Evolutionary conservation across 345 rosid species (phyloP).

Genomic region (Eucalyptus marginata): DNA sequence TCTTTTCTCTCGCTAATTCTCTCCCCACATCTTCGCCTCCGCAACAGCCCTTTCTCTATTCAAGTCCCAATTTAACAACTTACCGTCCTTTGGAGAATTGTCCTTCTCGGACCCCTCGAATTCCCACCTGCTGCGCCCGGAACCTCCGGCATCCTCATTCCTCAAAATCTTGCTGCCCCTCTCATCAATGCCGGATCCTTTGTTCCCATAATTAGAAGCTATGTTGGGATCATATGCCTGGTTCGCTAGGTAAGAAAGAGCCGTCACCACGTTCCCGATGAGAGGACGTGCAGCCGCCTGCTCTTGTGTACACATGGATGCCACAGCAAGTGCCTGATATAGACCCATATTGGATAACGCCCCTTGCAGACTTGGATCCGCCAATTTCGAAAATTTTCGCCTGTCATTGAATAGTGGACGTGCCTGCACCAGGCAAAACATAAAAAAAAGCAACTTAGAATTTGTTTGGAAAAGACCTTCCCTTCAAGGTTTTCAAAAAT

Average conservation of each 20-base stretch:
- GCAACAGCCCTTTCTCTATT: conserved; percentile 82
- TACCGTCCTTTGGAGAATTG: conserved; percentile 64
- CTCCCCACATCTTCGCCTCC: conserved; percentile 96
- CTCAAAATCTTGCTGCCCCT: conserved; percentile 36
- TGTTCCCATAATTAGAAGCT: conserved; percentile 5
- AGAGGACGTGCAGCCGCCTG: conserved; percentile 91
- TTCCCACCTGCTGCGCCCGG: conserved; percentile 50
- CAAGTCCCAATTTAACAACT: conserved; percentile 44
- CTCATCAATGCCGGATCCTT: conserved; percentile 27
- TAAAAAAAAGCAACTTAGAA: background rate
- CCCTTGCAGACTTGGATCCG: too few relatives aligned
- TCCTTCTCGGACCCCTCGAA: conserved; percentile 78
- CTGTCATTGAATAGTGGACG: too few relatives aligned
- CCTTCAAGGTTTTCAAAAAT: background rate
- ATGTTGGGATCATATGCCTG: conserved; percentile 51
- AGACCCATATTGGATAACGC: too few relatives aligned
- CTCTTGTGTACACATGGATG: conserved; percentile 94
- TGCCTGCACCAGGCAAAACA: background rate
- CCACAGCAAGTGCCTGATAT: conserved; percentile 72
- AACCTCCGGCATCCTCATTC: conserved; percentile 51
- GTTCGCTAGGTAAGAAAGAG: conserved; percentile 83
- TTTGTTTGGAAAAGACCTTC: background rate
- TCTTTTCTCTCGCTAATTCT: conserved; percentile 76
- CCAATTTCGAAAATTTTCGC: too few relatives aligned
- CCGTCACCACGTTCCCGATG: conserved; percentile 84